Percentiles rank a stretch among this genome's conserved stretches.
phyloP scores from a whole-genome alignment of 345 rosid genomes.

The Rhizophora mangle region DNA sequence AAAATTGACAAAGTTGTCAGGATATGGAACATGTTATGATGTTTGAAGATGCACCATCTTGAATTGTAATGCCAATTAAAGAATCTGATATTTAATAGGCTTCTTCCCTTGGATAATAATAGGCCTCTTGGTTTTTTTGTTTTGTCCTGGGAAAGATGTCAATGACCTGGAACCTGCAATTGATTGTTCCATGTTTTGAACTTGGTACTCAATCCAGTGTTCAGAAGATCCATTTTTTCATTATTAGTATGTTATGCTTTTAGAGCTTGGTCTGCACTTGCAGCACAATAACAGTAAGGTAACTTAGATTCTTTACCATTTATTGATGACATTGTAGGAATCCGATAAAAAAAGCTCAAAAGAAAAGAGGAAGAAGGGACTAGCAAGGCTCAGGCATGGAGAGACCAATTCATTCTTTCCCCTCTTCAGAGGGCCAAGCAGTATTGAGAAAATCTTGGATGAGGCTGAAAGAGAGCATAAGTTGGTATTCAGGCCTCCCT shows the following conservation, averaged over 20 bases:
- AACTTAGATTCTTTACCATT: background rate
- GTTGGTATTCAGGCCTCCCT: constrained; percentile 69
- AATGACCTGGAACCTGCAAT: no score
- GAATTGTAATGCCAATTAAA: no score
- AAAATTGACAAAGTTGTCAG: no score
- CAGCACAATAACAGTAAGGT: constrained; percentile 1
- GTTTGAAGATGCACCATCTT: background rate
- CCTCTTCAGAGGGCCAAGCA: constrained; percentile 76
- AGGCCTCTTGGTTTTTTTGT: background rate
- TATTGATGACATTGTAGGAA: constrained; percentile 20
- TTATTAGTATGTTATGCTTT: no score
- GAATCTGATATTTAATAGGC: background rate
- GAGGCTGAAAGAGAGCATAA: constrained; percentile 89
- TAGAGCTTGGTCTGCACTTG: background rate
- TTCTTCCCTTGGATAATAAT: background rate
- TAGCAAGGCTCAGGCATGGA: constrained; percentile 53
- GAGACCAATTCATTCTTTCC: constrained; percentile 83
- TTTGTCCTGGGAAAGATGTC: background rate
- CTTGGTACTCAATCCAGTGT: no score
- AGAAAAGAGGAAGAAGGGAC: constrained; percentile 71
- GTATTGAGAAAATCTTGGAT: constrained; percentile 84
- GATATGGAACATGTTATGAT: no score
- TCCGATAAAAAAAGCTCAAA: constrained; percentile 38
- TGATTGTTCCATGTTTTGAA: no score
- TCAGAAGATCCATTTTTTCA: no score